A percentile compares a stretch with the other conserved stretches of the same genome.
Evolutionary conservation across 768 basidiomycete species (phyloP).

Genomic region (Lactarius hengduanensis): DNA sequence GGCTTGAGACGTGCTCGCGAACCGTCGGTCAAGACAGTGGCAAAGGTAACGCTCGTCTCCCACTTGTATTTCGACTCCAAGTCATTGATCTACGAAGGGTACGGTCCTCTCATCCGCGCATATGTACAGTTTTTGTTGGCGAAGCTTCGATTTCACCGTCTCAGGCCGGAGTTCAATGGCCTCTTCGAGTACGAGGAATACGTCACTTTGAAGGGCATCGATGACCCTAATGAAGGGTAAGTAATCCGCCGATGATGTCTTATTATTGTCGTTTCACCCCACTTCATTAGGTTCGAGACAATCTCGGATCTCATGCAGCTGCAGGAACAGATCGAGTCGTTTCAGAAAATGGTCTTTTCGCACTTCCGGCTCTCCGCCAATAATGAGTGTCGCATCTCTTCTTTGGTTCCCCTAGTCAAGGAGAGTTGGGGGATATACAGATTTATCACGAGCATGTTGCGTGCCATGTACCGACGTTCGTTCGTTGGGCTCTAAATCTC

Average conservation of each 20-base stretch:
- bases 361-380: conserved; percentile 89
- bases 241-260: conserved; percentile 30
- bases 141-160: conserved; percentile 92
- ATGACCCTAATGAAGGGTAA: conserved; percentile 99
- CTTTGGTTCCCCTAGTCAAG: conserved; percentile 95
- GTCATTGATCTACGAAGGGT: conserved; percentile 52
- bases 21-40: conserved; percentile 78
- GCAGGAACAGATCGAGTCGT: conserved; percentile 98
- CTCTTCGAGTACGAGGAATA: conserved; percentile 99
- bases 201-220: conserved; percentile 93
- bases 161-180: conserved; percentile 97
- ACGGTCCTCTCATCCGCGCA: conserved; percentile 88
- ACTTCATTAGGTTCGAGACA: conserved; percentile 72
- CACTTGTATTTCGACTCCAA: not conserved
- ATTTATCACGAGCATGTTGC: conserved; percentile 98
- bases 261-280: conserved; percentile 11
- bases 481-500: conserved; percentile 17
- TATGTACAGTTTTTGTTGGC: conserved; percentile 96
- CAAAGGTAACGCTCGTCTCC: conserved; percentile 52
- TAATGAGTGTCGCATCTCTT: conserved; percentile 96
- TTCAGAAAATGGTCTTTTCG: conserved; percentile 96
- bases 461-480: conserved; percentile 93
- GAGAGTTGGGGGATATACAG: conserved; percentile 99
- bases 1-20: conserved; percentile 96
- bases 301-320: conserved; percentile 96